Evolutionary conservation across 1,284 basidiomycete species (phyloP), one percentile per base, ranked within the genome.

Genomic region (Boletus mariae): DNA sequence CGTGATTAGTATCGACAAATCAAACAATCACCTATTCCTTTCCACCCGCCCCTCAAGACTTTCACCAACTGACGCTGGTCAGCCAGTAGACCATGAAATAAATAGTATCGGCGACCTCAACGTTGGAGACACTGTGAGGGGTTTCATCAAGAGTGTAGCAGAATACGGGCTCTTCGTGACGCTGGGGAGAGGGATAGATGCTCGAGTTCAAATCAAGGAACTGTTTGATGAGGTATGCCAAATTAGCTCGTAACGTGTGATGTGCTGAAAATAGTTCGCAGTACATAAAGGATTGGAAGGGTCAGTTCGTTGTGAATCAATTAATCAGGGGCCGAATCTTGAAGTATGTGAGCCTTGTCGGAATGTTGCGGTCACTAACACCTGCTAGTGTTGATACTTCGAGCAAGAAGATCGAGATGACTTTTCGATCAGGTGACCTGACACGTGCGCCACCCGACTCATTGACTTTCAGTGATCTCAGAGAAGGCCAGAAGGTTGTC

Each of bases 211-310:
- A 72, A 98, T 98, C 68, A 88, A 84, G 68, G 93, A 98, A 72
- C 79, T 97, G 31, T 92, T 96, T 68, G 89, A 95, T 69, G 86
- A 92, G 66, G 92, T 94, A 61, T 37, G 53, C 17, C 37, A 65
- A 12, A 13, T 34, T 38, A 31, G 38, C 37, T 32, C 49, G 6
- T 40, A 28, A 25, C 46, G 25, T 5, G 51, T 17, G 20, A 31
- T 51, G 31, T 51, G 20, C 57, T 57, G 38, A 55, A 61, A 55
- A 50, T 5, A 32, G 42, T 62, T 47, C 51, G 15, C 61, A 95
- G 90, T 97, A 83, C 69, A 83, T 97, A 60, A 96, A 98, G 71
- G 95, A 98, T 50, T 99, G 96, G 95, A 89, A 95, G 73, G 73
- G 79, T 34, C 81, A 79, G 5, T 98, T 98, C 71, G 74, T 82